Conservation (phyloP, 176 grass and related monocot genomes). For the Poa annua region DNA sequence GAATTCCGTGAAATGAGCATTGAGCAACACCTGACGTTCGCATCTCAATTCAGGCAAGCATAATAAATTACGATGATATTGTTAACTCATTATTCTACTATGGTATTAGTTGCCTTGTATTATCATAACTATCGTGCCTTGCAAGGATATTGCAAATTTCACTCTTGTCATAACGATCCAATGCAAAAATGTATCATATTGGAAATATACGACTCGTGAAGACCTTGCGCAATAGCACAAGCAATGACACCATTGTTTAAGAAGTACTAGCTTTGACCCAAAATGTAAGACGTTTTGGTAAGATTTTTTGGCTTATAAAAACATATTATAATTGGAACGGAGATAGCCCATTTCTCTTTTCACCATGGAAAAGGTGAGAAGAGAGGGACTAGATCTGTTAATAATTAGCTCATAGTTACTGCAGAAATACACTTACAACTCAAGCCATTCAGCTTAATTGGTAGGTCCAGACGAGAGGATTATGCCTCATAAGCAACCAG, state of each 20-base stretch:
- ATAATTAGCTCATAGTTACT: neutral
- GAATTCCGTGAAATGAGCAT: conserved; percentile 28
- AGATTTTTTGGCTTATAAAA: too few species aligned
- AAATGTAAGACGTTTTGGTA: too few species aligned
- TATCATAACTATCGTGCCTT: neutral
- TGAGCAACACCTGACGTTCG: conserved; percentile 30
- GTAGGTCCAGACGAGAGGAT: neutral
- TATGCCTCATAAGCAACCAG: neutral
- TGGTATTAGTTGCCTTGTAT: neutral
- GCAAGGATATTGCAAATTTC: neutral
- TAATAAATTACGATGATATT: neutral
- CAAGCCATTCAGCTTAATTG: neutral
- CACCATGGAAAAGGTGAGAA: neutral
- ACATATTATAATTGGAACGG: too few species aligned
- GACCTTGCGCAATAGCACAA: neutral
- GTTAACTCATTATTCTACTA: neutral
- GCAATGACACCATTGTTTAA: too few species aligned
- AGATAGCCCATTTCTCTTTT: neutral
- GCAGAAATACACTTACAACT: neutral
- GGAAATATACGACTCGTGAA: neutral
- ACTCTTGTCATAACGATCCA: neutral
- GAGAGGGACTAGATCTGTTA: neutral
- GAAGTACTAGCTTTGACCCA: too few species aligned
- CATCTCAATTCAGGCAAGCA: neutral
- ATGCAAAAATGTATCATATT: neutral